Conservation (phyloP, 352 stramenopile genomes). For the Pythium dissotocum region DNA sequence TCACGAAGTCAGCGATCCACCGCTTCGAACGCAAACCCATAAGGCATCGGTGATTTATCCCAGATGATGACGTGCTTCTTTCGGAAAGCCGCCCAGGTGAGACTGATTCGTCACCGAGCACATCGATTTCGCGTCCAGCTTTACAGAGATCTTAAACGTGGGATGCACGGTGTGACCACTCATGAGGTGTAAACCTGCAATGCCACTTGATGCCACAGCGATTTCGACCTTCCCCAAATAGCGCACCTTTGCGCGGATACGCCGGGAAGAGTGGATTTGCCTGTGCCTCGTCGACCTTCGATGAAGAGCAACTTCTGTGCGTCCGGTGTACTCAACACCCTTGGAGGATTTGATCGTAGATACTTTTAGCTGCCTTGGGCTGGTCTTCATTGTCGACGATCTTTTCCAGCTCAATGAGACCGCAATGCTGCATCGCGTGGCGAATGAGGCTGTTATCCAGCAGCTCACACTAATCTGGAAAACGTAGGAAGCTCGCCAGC, state of each 20-base stretch:
- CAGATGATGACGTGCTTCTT: not conserved
- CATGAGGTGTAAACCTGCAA: conserved; percentile 31
- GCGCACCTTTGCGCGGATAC: conserved; percentile 31
- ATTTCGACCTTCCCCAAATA: conserved; percentile 23
- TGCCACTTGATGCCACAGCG: conserved; percentile 33
- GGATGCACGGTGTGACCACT: conserved; percentile 35
- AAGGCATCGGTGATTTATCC: conserved; percentile 1
- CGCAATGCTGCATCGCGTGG: not conserved
- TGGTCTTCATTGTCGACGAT: conserved; percentile 3
- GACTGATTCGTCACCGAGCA: not conserved
- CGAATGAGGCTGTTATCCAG: conserved; percentile 12
- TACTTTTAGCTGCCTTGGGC: conserved; percentile 17
- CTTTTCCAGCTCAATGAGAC: not conserved
- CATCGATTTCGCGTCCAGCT: not conserved
- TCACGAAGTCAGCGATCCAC: not conserved
- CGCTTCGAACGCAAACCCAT: not conserved
- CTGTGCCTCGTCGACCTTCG: conserved; percentile 30
- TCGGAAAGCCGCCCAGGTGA: not conserved
- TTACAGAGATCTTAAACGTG: conserved; percentile 22
- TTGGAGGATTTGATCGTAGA: conserved; percentile 25
- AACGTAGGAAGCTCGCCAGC: no score
- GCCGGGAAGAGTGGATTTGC: conserved; percentile 24
- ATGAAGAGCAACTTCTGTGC: conserved; percentile 31
- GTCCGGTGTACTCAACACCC: not conserved
- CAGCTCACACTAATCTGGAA: not conserved